Base-by-base conservation (phyloP, 768 basidiomycete species). In the Saitozyma sp. region DNA sequence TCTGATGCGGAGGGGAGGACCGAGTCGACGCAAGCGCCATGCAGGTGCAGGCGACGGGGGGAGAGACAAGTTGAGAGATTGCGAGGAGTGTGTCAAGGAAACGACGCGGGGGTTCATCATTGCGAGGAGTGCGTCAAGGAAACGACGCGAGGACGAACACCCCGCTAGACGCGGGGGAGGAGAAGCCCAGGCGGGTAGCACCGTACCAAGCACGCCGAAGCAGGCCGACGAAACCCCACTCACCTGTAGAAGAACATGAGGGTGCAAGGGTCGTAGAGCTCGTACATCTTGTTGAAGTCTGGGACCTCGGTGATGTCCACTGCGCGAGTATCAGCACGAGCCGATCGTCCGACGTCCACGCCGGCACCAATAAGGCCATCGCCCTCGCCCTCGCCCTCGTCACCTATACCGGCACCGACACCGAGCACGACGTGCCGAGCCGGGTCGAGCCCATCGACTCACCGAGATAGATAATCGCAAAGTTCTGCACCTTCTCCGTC, bases 281-380 rank as follows among this genome's bases (percentile, higher is more conserved):
- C 96, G 80, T 98, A 98, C 95, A 97, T 98, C 93, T 97, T 97
- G 82, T 95, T 98, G 82, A 98, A 98, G 78, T 98, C 96, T 1
- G 96, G 95, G 0, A 98, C 95, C 64, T 92, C 88, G 0, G 92
- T 96, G 74, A 96, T 97, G 78, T 99, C 95, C 19, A 88, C 87
- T 65, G 63, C 62, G 14, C 19, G 9, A 5, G 6, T 5, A 58
- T 68, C 55, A 66, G 64, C 54, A 16, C 9, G 7, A 39, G 14
- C 53, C 29, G 2, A 11, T 55, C 16, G n/a, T n/a, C n/a, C n/a
- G n/a, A n/a, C n/a, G n/a, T n/a, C n/a, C n/a, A n/a, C n/a, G n/a
- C n/a, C n/a, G n/a, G n/a, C n/a, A n/a, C n/a, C n/a, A n/a, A n/a
- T n/a, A n/a, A n/a, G n/a, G n/a, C n/a, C n/a, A n/a, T n/a, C n/a